phyloP scores from a whole-genome alignment of 768 basidiomycete species.

The Sistotremastrum niveocremeum region DNA sequence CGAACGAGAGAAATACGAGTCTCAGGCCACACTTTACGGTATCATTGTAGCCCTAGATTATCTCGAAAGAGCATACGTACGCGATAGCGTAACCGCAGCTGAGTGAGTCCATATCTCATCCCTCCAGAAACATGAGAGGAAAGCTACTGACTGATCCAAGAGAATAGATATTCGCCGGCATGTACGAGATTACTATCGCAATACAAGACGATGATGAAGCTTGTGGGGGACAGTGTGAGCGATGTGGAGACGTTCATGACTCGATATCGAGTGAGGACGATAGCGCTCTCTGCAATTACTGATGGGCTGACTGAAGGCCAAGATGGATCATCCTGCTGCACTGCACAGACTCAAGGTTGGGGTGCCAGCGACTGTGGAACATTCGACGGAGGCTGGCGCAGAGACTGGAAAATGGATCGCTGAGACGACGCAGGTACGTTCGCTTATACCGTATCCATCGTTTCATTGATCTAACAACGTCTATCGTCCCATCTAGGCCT shows the following conservation, averaged over 20 bases:
- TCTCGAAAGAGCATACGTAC: slow-evolving; percentile 88
- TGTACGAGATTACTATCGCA: slow-evolving; percentile 90
- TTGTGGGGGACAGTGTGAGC: slow-evolving; percentile 81
- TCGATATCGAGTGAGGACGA: slow-evolving; percentile 54
- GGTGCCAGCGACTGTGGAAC: slow-evolving; percentile 93
- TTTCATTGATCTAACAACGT: background rate
- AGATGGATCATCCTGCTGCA: slow-evolving; percentile 93
- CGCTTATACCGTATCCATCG: background rate
- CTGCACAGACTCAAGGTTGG: slow-evolving; percentile 82
- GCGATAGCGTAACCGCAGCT: slow-evolving; percentile 79
- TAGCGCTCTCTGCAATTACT: background rate
- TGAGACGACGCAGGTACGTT: slow-evolving; percentile 81
- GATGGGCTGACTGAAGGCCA: too few relatives aligned
- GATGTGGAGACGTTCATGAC: slow-evolving; percentile 86
- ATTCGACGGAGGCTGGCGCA: slow-evolving; percentile 81
- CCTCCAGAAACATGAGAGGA: background rate
- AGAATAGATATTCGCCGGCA: slow-evolving; percentile 84
- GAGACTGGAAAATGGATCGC: slow-evolving; percentile 97
- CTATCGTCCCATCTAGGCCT: slow-evolving; percentile 42
- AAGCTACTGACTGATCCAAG: background rate
- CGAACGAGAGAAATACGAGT: slow-evolving; percentile 80
- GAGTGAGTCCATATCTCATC: slow-evolving; percentile 47
- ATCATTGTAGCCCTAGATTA: slow-evolving; percentile 89
- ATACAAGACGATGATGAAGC: slow-evolving; percentile 94
- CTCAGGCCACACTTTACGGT: slow-evolving; percentile 80